These are phyloP conservation scores for Phialemonium atrogriseum DNA, from an alignment of 2,329 filamentous ascomycete species.

Conservation along the genomic window DNA sequence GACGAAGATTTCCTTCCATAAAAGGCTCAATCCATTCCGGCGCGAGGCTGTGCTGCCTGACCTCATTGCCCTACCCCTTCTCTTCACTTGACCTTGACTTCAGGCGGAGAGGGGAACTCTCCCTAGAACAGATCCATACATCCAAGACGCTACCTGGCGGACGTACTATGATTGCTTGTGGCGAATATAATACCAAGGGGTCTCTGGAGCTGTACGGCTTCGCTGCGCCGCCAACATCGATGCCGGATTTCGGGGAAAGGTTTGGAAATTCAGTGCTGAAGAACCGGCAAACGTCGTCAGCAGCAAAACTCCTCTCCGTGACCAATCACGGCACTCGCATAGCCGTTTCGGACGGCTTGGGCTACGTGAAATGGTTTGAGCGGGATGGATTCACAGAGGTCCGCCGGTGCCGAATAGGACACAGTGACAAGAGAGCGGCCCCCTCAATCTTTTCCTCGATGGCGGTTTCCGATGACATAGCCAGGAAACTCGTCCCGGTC, in stretches of 20 bases:
- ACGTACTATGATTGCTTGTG: conserved; percentile 69
- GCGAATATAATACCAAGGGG: conserved; percentile 87
- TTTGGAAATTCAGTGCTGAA: conserved; percentile 48
- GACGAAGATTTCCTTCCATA: conserved; percentile 73
- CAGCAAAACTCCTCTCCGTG: conserved; percentile 74
- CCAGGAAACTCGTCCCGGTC: conserved; percentile 68
- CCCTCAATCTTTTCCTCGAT: conserved; percentile 43
- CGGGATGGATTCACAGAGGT: conserved; percentile 64
- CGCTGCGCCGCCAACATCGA: conserved; percentile 18
- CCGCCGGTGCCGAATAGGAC: conserved; percentile 44
- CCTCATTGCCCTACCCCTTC: conserved; percentile 61
- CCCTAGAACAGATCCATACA: conserved; percentile 42
- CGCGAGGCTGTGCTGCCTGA: conserved; percentile 65
- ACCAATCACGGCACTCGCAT: conserved; percentile 74
- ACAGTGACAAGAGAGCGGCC: conserved; percentile 38
- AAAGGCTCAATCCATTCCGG: conserved; percentile 77
- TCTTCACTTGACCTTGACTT: conserved; percentile 54
- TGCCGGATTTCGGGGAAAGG: conserved; percentile 16
- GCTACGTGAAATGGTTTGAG: conserved; percentile 85
- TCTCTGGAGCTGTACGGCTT: conserved; percentile 81
- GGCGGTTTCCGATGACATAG: conserved; percentile 60
- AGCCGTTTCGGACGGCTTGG: conserved; percentile 76
- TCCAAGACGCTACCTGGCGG: conserved; percentile 45
- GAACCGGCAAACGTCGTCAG: conserved; percentile 77
- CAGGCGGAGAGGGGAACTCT: conserved; percentile 45